phyloP scores from a whole-genome alignment of 768 basidiomycete species.

The Mrakia gelida region DNA sequence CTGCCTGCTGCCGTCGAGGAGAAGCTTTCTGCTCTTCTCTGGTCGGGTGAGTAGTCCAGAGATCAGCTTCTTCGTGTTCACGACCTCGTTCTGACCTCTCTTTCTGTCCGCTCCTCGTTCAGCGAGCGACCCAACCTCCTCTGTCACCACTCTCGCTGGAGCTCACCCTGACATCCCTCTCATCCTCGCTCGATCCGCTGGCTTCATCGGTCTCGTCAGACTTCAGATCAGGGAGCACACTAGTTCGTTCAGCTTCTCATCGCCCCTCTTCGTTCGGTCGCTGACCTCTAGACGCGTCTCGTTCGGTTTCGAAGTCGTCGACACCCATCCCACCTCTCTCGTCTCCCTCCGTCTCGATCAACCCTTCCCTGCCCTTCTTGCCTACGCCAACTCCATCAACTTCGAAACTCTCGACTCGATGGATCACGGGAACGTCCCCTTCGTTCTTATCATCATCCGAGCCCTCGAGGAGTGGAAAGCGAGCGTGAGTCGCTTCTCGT shows the following conservation, averaged over 20 bases:
- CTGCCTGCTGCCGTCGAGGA: slow-evolving; percentile 57
- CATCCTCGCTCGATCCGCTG: slow-evolving; percentile 74
- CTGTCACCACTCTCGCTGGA: slow-evolving; percentile 51
- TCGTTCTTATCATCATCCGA: slow-evolving; percentile 79
- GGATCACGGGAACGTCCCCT: slow-evolving; percentile 85
- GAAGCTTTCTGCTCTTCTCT: slow-evolving; percentile 61
- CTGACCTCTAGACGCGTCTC: background rate
- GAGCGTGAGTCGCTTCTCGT: slow-evolving; percentile 50
- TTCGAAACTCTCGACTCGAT: slow-evolving; percentile 77
- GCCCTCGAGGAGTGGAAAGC: slow-evolving; percentile 78
- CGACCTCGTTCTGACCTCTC: background rate
- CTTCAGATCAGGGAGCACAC: slow-evolving; percentile 86
- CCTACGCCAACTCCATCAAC: slow-evolving; percentile 67
- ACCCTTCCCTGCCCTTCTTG: slow-evolving; percentile 75
- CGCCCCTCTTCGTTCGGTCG: background rate
- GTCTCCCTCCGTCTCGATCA: slow-evolving; percentile 72
- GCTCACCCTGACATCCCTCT: slow-evolving; percentile 53
- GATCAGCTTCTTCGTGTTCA: background rate
- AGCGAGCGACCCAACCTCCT: slow-evolving; percentile 30
- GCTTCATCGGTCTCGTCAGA: slow-evolving; percentile 83
- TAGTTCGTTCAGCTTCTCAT: slow-evolving; percentile 51
- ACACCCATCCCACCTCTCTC: slow-evolving; percentile 71
- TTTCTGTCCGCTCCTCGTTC: background rate
- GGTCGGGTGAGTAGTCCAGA: slow-evolving; percentile 47
- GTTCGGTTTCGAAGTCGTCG: slow-evolving; percentile 59